Percentiles rank a stretch among this genome's conserved stretches.
Conservation (phyloP, 2,329 filamentous ascomycete genomes). For the Arthrobotrys sinensis region DNA sequence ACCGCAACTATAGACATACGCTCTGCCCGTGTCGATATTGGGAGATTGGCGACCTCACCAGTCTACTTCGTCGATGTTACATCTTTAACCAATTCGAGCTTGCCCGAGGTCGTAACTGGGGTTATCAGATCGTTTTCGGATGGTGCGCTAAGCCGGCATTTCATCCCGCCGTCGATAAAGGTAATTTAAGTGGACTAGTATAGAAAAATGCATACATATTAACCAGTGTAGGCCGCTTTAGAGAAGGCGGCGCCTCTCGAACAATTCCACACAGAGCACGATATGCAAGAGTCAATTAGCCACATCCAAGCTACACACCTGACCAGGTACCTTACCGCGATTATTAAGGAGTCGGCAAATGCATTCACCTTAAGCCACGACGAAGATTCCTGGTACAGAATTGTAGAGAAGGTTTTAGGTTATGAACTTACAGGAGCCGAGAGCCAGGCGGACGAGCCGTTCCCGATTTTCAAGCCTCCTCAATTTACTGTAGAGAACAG, state of each 20-base stretch:
- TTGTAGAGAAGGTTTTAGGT: slow-evolving; percentile 2
- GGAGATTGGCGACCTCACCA: too few species aligned
- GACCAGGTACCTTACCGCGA: not conserved
- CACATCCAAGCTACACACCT: not conserved
- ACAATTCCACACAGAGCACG: not conserved
- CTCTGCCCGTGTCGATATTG: too few species aligned
- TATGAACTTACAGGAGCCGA: not conserved
- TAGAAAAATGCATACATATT: not conserved
- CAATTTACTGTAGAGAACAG: not conserved
- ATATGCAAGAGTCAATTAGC: not conserved
- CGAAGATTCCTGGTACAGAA: slow-evolving; percentile 5
- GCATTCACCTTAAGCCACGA: not conserved
- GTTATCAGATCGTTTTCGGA: not conserved
- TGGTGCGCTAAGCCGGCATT: not conserved
- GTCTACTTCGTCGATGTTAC: too few species aligned
- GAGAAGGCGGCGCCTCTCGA: not conserved
- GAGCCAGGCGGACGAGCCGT: not conserved
- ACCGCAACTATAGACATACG: too few species aligned
- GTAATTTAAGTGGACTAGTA: not conserved
- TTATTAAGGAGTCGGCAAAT: not conserved
- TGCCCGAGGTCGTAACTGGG: not conserved
- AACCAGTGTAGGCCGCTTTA: not conserved
- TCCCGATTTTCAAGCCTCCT: not conserved
- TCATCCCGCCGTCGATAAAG: not conserved
- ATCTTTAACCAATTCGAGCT: too few species aligned